phyloP scores from a whole-genome alignment of 805 yeast genomes.

The Hanseniaspora clermontiae region DNA sequence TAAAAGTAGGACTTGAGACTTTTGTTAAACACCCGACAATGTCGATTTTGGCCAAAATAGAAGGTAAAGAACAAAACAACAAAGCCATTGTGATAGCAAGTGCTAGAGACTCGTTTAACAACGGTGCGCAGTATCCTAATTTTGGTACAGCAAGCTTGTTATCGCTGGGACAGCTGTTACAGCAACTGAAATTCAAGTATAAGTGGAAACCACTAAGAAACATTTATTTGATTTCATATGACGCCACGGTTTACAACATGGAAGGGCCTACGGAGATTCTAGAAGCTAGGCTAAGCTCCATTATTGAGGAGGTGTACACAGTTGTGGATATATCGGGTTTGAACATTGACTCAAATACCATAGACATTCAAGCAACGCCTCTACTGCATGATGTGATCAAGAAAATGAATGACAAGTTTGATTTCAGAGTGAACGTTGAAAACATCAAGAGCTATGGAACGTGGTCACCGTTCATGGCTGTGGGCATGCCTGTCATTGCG shows the following conservation, averaged over 20 bases:
- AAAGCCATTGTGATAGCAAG: constrained; percentile 72
- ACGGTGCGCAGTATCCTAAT: constrained; percentile 59
- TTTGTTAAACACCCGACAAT: constrained; percentile 53
- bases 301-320: constrained; percentile 50
- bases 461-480: constrained; percentile 50
- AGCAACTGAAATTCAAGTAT: constrained; percentile 46
- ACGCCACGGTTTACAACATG: constrained; percentile 63
- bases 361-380: constrained; percentile 56
- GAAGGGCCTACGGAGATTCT: constrained; percentile 80
- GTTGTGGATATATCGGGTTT: constrained; percentile 54
- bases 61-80: constrained; percentile 68
- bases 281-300: constrained; percentile 40
- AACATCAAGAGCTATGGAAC: constrained; percentile 40
- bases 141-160: constrained; percentile 65
- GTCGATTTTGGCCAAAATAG: constrained; percentile 66
- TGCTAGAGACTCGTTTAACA: constrained; percentile 61
- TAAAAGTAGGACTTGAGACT: constrained; percentile 33
- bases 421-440: constrained; percentile 21
- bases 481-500: constrained; percentile 39
- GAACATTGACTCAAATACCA: constrained; percentile 37
- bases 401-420: constrained; percentile 23
- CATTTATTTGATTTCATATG: constrained; percentile 72
- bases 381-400: constrained; percentile 39
- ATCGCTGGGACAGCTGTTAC: constrained; percentile 57
- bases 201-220: constrained; percentile 79